phyloP scores from a whole-genome alignment of 345 rosid species.

The Salix brachista region DNA sequence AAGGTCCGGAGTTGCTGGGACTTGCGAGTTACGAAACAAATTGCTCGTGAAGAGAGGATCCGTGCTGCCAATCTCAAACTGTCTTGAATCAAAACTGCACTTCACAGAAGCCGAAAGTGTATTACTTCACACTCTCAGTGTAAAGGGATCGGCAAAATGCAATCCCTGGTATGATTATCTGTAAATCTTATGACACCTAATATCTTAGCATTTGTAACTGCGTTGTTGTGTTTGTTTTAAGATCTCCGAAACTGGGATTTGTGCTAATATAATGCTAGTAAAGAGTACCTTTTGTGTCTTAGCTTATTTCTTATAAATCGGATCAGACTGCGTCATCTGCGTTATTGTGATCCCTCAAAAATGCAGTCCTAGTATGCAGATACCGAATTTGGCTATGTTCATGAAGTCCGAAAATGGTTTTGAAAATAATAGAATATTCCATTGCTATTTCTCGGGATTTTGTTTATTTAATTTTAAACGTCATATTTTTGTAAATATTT shows the following conservation, averaged over 20 bases:
- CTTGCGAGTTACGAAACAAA: slow-evolving; percentile 85
- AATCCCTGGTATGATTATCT: slow-evolving; percentile 22
- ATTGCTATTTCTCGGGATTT: no score
- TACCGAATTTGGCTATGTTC: no score
- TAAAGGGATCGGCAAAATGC: slow-evolving; percentile 22
- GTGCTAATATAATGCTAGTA: slow-evolving; percentile 18
- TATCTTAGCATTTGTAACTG: slow-evolving; percentile 12
- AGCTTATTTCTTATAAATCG: not conserved
- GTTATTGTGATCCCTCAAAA: not conserved
- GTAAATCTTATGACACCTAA: slow-evolving; percentile 24
- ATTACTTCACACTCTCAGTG: slow-evolving; percentile 21
- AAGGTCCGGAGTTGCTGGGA: slow-evolving; percentile 90
- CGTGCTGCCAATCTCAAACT: not conserved
- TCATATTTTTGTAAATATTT: no score
- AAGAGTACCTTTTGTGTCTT: not conserved
- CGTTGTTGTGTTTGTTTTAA: slow-evolving; percentile 13
- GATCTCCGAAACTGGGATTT: slow-evolving; percentile 18
- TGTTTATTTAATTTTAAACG: no score
- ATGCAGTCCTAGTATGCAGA: not conserved
- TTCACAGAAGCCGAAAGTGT: slow-evolving; percentile 8
- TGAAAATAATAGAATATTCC: no score
- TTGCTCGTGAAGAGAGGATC: slow-evolving; percentile 46
- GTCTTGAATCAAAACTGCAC: slow-evolving; percentile 13
- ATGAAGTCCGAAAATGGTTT: no score
- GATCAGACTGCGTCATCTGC: not conserved